These are phyloP conservation scores for Amborella trichopoda DNA, from an alignment of 164 flowering plant genomes.

Conservation along the genomic window DNA sequence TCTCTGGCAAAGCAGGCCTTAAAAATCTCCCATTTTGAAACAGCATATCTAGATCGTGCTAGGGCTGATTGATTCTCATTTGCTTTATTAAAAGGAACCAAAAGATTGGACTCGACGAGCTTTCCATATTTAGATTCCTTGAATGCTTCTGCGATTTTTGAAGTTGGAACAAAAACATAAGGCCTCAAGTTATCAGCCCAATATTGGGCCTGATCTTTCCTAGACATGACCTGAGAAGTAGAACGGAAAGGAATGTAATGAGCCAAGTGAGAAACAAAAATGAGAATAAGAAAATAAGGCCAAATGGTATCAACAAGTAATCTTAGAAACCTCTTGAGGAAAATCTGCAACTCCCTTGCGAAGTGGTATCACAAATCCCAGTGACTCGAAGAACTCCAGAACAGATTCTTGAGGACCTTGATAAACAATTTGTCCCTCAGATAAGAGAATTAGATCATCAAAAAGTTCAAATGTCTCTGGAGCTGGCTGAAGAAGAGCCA, in stretches of 20 bases:
- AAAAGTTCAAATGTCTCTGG: conserved; percentile 75
- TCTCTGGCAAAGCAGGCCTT: conserved; percentile 59
- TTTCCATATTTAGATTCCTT: conserved; percentile 43
- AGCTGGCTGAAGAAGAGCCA: conserved; percentile 82
- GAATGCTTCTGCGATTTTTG: conserved; percentile 61
- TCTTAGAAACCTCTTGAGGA: conserved; percentile 43
- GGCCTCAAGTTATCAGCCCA: conserved; percentile 76
- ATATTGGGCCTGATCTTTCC: conserved; percentile 84
- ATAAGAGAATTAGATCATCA: conserved; percentile 63
- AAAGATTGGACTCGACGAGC: conserved; percentile 23
- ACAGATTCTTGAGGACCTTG: conserved; percentile 65
- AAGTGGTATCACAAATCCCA: conserved; percentile 62
- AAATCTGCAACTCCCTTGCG: conserved; percentile 70
- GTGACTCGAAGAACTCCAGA: conserved; percentile 45
- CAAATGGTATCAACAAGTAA: not conserved
- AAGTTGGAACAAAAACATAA: conserved; percentile 44
- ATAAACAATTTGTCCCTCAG: conserved; percentile 63
- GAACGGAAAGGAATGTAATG: conserved; percentile 1
- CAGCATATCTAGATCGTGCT: conserved; percentile 39
- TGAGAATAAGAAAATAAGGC: not conserved
- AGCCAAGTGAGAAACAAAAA: not conserved
- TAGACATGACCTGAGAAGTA: conserved; percentile 64
- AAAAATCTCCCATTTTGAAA: conserved; percentile 41
- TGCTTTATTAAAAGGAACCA: conserved; percentile 40
- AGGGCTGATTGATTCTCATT: conserved; percentile 48